phyloP scores from a whole-genome alignment of 2,329 filamentous ascomycete genomes.

The Claviceps digitariae region DNA sequence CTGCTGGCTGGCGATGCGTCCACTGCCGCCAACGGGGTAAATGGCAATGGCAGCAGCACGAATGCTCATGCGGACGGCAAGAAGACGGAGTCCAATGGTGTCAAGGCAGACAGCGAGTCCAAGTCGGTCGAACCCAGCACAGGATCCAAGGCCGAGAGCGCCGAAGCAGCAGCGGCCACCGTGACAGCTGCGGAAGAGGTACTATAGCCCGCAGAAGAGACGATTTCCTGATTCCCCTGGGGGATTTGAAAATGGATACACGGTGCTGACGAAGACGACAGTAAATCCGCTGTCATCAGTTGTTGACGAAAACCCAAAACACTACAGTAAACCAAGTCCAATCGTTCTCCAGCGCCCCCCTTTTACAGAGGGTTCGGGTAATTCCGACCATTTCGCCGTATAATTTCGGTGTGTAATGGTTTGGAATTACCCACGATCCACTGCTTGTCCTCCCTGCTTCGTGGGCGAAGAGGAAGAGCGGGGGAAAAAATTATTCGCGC shows the following conservation, averaged over 20 bases:
- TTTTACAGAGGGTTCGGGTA: no score
- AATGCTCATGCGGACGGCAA: slow-evolving; percentile 6
- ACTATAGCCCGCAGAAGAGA: neutral
- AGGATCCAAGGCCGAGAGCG: slow-evolving; percentile 9
- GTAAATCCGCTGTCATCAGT: neutral
- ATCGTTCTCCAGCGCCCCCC: neutral
- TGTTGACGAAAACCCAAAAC: neutral
- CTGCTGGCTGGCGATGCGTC: slow-evolving; percentile 49
- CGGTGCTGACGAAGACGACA: neutral
- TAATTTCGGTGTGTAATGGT: no score
- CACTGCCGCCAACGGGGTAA: slow-evolving; percentile 30
- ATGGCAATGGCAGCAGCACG: slow-evolving; percentile 23
- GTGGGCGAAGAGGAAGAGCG: neutral
- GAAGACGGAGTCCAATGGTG: slow-evolving; percentile 23
- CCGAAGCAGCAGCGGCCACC: slow-evolving; percentile 1
- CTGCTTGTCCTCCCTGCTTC: neutral
- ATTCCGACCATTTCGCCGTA: no score
- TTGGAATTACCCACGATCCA: no score
- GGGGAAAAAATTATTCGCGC: neutral
- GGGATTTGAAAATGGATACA: neutral
- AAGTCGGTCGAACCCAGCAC: slow-evolving; percentile 5
- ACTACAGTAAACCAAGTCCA: neutral
- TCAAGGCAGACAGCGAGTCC: slow-evolving; percentile 19
- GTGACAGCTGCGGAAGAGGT: slow-evolving; percentile 20
- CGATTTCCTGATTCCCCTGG: neutral